Evolutionary conservation across 192 early-diverging fungal genomes (phyloP).

Genomic region (Chytriomyces sp.): DNA sequence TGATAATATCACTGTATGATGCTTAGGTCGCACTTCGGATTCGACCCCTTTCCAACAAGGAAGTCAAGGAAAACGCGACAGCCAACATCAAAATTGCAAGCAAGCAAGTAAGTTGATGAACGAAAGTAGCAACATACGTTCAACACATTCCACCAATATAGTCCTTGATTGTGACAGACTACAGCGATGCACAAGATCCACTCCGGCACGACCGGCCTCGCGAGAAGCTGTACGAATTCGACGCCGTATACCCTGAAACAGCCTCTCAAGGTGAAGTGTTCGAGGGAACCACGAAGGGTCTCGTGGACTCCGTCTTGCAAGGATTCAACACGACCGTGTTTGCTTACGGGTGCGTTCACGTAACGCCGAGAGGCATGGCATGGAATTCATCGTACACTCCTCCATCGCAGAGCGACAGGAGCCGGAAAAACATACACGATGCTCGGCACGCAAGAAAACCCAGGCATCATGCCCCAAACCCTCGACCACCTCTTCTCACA

Average conservation of each 20-base stretch:
- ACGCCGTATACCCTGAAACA: constrained; percentile 73
- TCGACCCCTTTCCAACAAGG: constrained; percentile 21
- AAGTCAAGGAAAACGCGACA: constrained; percentile 14
- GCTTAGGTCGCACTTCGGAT: constrained; percentile 31
- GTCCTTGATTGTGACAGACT: constrained; percentile 75
- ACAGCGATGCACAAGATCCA: constrained; percentile 60
- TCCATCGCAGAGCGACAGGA: constrained; percentile 57
- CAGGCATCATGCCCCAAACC: constrained; percentile 70
- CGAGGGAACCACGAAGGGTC: constrained; percentile 67
- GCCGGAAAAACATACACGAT: constrained; percentile 91
- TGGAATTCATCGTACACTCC: neutral
- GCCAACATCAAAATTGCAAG: neutral
- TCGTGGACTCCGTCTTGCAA: constrained; percentile 70
- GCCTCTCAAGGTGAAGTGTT: constrained; percentile 70
- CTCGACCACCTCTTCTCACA: constrained; percentile 67
- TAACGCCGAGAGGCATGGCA: neutral
- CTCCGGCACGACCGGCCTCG: constrained; percentile 63
- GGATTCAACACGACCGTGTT: constrained; percentile 92
- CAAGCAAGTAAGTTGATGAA: constrained; percentile 13
- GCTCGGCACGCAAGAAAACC: constrained; percentile 61
- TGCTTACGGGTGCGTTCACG: constrained; percentile 61
- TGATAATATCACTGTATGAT: too few relatives aligned
- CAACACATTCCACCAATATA: constrained; percentile 14
- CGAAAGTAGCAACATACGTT: neutral
- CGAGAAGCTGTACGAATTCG: constrained; percentile 76